Base-by-base conservation (phyloP, 495 filamentous ascomycete species). In the Polyplosphaeria fusca region DNA sequence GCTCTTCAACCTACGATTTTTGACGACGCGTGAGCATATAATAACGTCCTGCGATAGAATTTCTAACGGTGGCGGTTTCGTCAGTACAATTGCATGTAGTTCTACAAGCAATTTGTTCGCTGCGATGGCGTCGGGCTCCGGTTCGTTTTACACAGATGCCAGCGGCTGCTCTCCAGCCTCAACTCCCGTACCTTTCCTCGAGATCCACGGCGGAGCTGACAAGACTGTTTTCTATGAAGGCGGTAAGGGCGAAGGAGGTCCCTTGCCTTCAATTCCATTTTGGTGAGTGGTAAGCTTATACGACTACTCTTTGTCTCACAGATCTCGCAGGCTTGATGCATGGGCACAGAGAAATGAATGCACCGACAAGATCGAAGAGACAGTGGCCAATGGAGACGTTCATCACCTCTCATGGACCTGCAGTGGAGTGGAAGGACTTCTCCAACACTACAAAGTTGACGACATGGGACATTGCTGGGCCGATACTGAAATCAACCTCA, bases 161-260 rank as follows among this genome's bases (percentile, higher is more conserved):
- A 57, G 55, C 26, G 52, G 53, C 7, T 76, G 74, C 46, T 59
- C 58, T 0, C 63, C 75, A 3, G 67, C 65, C 1, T 65, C 74
- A 1, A 62, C 53, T 9, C 60, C 70, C 35, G 61, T 74, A 40
- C 78, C 66, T 20, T 66, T 82, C 20, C 46, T 81, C 22, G 72
- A 76, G 12, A 79, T 82, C 66, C 78, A 82, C 52, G 79, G 78
- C 27, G 72, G 70, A 1, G 65, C 50, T 1, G 76, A 78, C 59
- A 66, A 27, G 5, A 71, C 65, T 30, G 70, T 75, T 19, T 39
- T 42, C 5, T 75, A 74, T 47, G 49, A 27, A 13, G 73, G 73
- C 3, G 70, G 73, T 16, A 59, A 64, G 39, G 73, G 71, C 9
- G 69, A 74, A 32, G 70, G 70, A 23, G 71, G 71, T 11, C 49